phyloP scores from a whole-genome alignment of 768 basidiomycete species.

The Psilocybe sp. region DNA sequence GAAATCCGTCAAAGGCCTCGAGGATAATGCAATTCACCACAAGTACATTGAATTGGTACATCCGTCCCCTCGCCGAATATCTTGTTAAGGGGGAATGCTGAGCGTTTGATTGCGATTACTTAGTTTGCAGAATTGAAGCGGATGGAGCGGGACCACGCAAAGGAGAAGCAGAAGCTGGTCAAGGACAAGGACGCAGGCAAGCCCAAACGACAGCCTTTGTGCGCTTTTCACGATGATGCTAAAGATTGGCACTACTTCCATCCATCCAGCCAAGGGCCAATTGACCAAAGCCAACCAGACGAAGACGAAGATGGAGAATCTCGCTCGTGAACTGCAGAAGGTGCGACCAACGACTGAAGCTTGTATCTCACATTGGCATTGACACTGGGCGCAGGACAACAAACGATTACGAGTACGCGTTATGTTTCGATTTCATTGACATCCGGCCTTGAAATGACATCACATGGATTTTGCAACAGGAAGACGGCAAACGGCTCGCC shows the following conservation, averaged over 20 bases:
- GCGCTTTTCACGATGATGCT: neutral
- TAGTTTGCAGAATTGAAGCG: conserved; percentile 89
- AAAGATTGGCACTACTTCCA: neutral
- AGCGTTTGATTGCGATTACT: conserved; percentile 14
- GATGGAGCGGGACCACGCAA: conserved; percentile 83
- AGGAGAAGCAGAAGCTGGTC: conserved; percentile 86
- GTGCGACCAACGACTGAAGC: conserved; percentile 34
- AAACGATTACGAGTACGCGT: conserved; percentile 75
- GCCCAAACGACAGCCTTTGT: conserved; percentile 5
- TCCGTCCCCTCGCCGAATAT: conserved; percentile 15
- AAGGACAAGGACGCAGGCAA: conserved; percentile 91
- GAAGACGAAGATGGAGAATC: conserved; percentile 86
- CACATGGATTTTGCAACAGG: conserved; percentile 38
- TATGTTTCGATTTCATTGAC: conserved; percentile 3
- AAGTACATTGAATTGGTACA: conserved; percentile 88
- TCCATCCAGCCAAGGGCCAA: conserved; percentile 83
- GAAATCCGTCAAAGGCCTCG: conserved; percentile 79
- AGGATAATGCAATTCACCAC: conserved; percentile 77
- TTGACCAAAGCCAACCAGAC: conserved; percentile 86
- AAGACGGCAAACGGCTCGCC: conserved; percentile 79
- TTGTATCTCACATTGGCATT: conserved; percentile 11
- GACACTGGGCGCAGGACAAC: conserved; percentile 61
- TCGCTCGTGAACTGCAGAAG: conserved; percentile 88
- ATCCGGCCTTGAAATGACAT: conserved; percentile 14
- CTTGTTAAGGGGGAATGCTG: conserved; percentile 5